Evolutionary conservation across 1,284 basidiomycete species (phyloP).

Genomic region (Athelia psychrophila): DNA sequence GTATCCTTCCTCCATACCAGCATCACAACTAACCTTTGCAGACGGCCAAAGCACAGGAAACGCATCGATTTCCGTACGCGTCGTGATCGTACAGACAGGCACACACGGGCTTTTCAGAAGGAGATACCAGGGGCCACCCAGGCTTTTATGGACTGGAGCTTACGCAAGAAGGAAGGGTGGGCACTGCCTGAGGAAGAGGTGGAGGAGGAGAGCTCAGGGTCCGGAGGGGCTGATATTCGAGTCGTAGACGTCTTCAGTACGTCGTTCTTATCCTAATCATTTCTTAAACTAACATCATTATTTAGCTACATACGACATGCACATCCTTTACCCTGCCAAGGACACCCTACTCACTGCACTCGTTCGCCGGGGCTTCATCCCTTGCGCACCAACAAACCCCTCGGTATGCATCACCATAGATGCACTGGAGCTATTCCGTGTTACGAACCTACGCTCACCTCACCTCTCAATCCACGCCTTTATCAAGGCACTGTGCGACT

Average conservation of each 20-base stretch:
- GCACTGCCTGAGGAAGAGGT: background rate
- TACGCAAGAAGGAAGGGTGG: background rate
- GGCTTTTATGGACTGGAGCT: conserved; percentile 3
- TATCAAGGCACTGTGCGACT: conserved; percentile 6
- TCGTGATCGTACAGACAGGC: background rate
- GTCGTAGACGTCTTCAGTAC: conserved; percentile 2
- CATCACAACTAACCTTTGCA: no score
- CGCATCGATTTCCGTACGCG: conserved; percentile 1
- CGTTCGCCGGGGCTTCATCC: conserved; percentile 5
- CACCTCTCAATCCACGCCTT: conserved; percentile 9
- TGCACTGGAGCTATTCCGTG: conserved; percentile 2
- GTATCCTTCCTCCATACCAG: background rate
- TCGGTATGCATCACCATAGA: conserved; percentile 5
- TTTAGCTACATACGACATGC: background rate
- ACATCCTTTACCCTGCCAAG: background rate
- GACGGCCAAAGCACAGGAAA: background rate
- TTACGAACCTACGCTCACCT: background rate
- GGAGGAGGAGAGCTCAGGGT: background rate
- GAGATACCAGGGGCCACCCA: background rate
- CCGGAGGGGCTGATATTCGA: background rate
- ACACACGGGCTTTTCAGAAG: background rate
- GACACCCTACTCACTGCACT: conserved; percentile 2
- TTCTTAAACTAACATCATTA: background rate
- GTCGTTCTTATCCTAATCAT: background rate
- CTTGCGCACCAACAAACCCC: conserved; percentile 4